Base-by-base conservation (phyloP, 2,329 filamentous ascomycete species). In the Ascocoryne sarcoides region DNA sequence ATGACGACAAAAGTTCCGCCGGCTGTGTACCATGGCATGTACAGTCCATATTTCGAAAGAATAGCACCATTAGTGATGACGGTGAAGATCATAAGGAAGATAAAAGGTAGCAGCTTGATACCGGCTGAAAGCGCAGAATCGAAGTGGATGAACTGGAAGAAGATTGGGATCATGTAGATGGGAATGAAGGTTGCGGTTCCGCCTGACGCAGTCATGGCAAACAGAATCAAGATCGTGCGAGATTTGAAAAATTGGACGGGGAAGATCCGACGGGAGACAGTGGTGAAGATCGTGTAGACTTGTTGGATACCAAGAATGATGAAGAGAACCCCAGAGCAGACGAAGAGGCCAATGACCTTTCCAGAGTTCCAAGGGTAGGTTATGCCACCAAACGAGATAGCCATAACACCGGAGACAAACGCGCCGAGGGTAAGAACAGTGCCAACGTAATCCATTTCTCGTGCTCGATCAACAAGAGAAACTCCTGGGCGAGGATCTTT, bases 91-190 rank as follows among this genome's bases (percentile, higher is more conserved):
- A 64, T 52, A 4, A 59, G 47, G 21, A 63, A 43, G 42, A 65
- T 59, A n/a, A 60, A 50, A 3, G 62, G 61, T 0, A 65, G 51
- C 12, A 63, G 55, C 5, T 62, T 52, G 12, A 65, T 57, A 29
- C 59, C 58, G 9, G 61, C 54, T 40, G 64, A 74, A 10, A 73
- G 66, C 5, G 67, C 67, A 1, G 64, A 61, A 18, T 71, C 60
- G 29, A 63, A 64, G 9, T 66, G 63, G 23, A 73, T 68, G 41
- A 71, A 70, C 37, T 70, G 68, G 37, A 70, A 71, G 49, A 67
- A 66, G 42, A 75, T 70, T 19, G 72, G 65, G 35, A 69, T 61
- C 37, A 66, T 62, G 18, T 55, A 54, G 40, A 54, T 49, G 1
- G 48, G 47, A 16, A 55, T 41, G 32, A 56, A 53, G 29, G 50